Evolutionary conservation across 129 eudicot genomes (phyloP).

Genomic region (Cynara cardunculus): DNA sequence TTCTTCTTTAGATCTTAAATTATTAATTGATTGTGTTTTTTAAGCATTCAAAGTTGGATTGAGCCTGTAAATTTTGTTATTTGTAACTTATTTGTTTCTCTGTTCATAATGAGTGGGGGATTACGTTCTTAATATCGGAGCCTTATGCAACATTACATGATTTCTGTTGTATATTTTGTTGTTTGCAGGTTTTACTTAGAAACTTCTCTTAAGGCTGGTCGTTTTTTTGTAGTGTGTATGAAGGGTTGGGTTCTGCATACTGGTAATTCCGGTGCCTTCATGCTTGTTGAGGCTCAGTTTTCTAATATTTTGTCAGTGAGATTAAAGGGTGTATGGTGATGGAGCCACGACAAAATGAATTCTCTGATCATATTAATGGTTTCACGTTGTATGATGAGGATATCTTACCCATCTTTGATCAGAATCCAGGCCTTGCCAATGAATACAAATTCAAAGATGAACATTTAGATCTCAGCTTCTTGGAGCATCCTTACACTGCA

Average conservation of each 20-base stretch:
- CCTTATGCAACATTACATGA: constrained; percentile 9
- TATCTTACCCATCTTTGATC: constrained; percentile 44
- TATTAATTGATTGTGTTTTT: not conserved
- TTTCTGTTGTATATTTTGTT: not conserved
- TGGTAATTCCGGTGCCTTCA: not conserved
- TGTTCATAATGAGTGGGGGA: not conserved
- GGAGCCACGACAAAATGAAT: constrained; percentile 45
- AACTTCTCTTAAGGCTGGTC: not conserved
- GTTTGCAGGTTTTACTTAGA: constrained; percentile 11
- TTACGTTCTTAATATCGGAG: not conserved
- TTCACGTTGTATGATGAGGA: constrained; percentile 34
- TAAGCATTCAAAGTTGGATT: not conserved
- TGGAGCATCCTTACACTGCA: constrained; percentile 38
- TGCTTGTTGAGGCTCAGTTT: constrained; percentile 17
- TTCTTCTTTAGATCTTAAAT: not conserved
- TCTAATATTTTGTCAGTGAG: not conserved
- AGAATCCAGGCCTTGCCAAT: constrained; percentile 23
- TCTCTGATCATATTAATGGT: constrained; percentile 32
- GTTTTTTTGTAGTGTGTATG: not conserved
- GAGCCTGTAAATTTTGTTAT: not conserved
- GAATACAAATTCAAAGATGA: constrained; percentile 42
- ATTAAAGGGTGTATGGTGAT: constrained; percentile 32
- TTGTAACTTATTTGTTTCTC: not conserved
- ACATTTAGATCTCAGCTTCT: constrained; percentile 43
- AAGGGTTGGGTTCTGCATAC: constrained; percentile 7